phyloP scores from a whole-genome alignment of 1,139 yeast species.

The Yamadazyma conglobata region DNA sequence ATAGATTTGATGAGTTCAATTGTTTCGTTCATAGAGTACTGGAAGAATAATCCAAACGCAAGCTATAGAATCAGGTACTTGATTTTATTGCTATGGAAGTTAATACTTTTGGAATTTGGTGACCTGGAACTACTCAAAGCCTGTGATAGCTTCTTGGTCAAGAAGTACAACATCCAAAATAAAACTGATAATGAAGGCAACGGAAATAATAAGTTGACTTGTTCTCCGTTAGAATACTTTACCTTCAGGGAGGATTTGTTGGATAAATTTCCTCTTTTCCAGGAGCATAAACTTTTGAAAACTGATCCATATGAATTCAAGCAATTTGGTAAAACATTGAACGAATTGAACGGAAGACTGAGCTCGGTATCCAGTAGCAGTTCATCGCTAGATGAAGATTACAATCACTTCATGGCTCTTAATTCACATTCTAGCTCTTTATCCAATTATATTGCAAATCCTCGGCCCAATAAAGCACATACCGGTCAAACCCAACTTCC shows the following conservation, averaged over 20 bases:
- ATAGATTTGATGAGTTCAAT: conserved; percentile 42
- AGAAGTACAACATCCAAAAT: conserved; percentile 40
- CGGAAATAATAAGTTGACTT: conserved; percentile 32
- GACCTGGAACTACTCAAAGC: conserved; percentile 36
- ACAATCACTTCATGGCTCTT: conserved; percentile 39
- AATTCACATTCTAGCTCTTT: conserved; percentile 47
- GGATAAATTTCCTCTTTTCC: conserved; percentile 71
- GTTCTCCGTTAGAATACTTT: conserved; percentile 78
- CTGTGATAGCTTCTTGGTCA: conserved; percentile 50
- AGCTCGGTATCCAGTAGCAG: conserved; percentile 3
- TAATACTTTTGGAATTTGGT: conserved; percentile 66
- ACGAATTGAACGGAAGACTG: conserved; percentile 7
- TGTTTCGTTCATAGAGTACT: conserved; percentile 53
- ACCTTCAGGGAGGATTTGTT: conserved; percentile 72
- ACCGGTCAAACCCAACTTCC: conserved; percentile 56
- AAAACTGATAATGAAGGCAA: conserved; percentile 18
- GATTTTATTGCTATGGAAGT: conserved; percentile 54
- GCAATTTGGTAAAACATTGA: conserved; percentile 15
- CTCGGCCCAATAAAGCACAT: conserved; percentile 54
- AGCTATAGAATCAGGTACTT: conserved; percentile 46
- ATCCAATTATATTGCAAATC: conserved; percentile 56
- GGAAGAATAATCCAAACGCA: conserved; percentile 55
- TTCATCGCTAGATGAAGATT: conserved; percentile 20
- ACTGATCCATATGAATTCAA: conserved; percentile 18
- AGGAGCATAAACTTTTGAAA: conserved; percentile 15